These are phyloP conservation scores for Cotoneaster glaucophyllus DNA, from an alignment of 306 rosid species.

Conservation along the genomic window DNA sequence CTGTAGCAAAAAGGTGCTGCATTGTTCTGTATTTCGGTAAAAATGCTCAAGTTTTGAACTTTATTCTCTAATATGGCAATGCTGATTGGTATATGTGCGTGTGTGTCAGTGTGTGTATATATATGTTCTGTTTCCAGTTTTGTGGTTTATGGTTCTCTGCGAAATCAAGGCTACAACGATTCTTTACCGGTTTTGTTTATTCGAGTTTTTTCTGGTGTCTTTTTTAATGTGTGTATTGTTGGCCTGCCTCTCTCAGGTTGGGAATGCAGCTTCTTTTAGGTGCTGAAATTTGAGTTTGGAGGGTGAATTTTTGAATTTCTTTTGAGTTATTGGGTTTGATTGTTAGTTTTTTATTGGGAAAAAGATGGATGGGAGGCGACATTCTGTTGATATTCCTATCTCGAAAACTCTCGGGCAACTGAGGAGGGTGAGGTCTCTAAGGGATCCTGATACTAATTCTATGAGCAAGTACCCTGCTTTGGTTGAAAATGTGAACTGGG, in stretches of 20 bases:
- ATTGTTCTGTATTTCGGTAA: constrained; percentile 11
- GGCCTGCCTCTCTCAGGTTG: constrained; percentile 8
- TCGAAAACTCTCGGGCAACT: constrained; percentile 66
- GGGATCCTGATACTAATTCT: constrained; percentile 79
- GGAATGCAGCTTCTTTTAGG: constrained; percentile 8
- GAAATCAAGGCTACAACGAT: not conserved
- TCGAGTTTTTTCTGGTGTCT: not conserved
- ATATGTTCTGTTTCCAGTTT: not conserved
- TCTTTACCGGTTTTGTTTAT: constrained; percentile 6
- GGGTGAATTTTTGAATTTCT: not conserved
- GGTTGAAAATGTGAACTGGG: constrained; percentile 74
- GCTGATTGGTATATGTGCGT: not conserved
- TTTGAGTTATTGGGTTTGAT: not conserved
- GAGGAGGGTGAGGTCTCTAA: constrained; percentile 82
- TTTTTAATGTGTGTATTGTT: constrained; percentile 1
- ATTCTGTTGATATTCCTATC: constrained; percentile 82
- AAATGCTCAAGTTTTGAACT: constrained; percentile 1
- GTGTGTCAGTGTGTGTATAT: not conserved
- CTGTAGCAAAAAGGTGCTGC: constrained; percentile 18
- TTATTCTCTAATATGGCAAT: constrained; percentile 1
- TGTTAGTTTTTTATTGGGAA: not conserved
- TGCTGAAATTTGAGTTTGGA: constrained; percentile 13
- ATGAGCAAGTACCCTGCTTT: constrained; percentile 51
- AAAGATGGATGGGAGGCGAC: constrained; percentile 73
- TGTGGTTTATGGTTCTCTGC: not conserved